Conservation (phyloP, 1,284 basidiomycete species). For the Tylopilus orsonianus region DNA sequence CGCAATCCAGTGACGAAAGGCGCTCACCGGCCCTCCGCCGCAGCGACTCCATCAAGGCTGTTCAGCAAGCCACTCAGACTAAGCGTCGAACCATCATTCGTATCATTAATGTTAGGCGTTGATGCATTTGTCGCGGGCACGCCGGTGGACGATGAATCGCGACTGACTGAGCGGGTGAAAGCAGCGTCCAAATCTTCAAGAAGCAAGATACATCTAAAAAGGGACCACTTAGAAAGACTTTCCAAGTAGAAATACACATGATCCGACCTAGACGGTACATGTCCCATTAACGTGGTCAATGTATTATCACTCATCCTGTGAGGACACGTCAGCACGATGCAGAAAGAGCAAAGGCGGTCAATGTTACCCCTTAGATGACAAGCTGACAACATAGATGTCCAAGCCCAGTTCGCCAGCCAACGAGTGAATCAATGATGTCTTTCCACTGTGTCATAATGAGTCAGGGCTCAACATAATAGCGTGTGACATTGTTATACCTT, state of each 20-base stretch:
- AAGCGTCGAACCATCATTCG: constrained; percentile 72
- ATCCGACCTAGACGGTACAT: constrained; percentile 74
- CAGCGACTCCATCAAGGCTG: constrained; percentile 84
- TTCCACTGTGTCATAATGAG: constrained; percentile 52
- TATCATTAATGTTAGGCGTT: constrained; percentile 43
- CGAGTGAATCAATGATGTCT: constrained; percentile 82
- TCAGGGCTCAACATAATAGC: constrained; percentile 8
- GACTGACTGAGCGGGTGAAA: constrained; percentile 79
- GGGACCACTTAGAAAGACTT: constrained; percentile 14
- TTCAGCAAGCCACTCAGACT: constrained; percentile 80
- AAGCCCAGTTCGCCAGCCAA: constrained; percentile 83
- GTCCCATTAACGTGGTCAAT: constrained; percentile 77
- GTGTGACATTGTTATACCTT: constrained; percentile 48
- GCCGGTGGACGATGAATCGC: constrained; percentile 75
- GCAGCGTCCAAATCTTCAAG: constrained; percentile 87
- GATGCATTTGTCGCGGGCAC: constrained; percentile 50
- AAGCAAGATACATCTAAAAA: constrained; percentile 74
- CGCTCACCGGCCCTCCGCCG: constrained; percentile 77
- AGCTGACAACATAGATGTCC: constrained; percentile 84
- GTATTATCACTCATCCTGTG: constrained; percentile 84
- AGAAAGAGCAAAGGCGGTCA: not conserved
- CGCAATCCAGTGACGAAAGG: constrained; percentile 4
- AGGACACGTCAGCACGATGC: constrained; percentile 12
- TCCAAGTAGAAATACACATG: not conserved
- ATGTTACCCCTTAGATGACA: constrained; percentile 78